Evolutionary conservation across 2,329 filamentous ascomycete genomes (phyloP).

Genomic region (Dactylellina leptospora): DNA sequence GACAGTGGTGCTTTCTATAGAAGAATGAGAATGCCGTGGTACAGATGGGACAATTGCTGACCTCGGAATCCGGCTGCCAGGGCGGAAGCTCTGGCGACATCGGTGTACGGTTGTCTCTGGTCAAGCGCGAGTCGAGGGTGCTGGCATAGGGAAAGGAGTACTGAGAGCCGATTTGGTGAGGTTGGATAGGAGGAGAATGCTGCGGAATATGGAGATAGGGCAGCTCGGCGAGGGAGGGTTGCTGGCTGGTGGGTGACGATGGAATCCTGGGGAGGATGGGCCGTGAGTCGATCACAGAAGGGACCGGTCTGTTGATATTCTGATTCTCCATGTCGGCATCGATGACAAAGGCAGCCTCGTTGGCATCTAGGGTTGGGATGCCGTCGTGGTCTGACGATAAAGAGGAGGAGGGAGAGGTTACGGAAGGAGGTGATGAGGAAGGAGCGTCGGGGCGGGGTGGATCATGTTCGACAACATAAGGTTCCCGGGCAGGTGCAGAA

Average conservation of each 20-base stretch:
- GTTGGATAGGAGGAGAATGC: constrained; percentile 40
- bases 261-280: constrained; percentile 15
- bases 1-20: constrained; percentile 58
- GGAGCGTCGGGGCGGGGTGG: not conserved
- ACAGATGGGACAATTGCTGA: constrained; percentile 56
- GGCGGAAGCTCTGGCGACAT: constrained; percentile 52
- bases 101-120: constrained; percentile 8
- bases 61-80: constrained; percentile 57
- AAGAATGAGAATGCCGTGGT: constrained; percentile 56
- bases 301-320: not conserved
- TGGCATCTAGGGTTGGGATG: constrained; percentile 29
- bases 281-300: not conserved
- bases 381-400: constrained; percentile 37
- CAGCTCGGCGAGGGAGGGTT: constrained; percentile 22
- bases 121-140: constrained; percentile 23
- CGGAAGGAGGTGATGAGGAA: constrained; percentile 13
- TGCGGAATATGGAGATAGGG: constrained; percentile 37
- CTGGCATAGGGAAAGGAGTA: constrained; percentile 30
- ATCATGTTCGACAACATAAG: constrained; percentile 23
- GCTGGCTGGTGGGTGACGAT: constrained; percentile 32
- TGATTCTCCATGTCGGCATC: constrained; percentile 22
- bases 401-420: constrained; percentile 8
- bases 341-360: constrained; percentile 38
- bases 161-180: constrained; percentile 32
- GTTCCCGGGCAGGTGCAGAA: constrained; percentile 10